Evolutionary conservation across 2,329 filamentous ascomycete genomes (phyloP).

Genomic region (Fusarium guadeloupense): DNA sequence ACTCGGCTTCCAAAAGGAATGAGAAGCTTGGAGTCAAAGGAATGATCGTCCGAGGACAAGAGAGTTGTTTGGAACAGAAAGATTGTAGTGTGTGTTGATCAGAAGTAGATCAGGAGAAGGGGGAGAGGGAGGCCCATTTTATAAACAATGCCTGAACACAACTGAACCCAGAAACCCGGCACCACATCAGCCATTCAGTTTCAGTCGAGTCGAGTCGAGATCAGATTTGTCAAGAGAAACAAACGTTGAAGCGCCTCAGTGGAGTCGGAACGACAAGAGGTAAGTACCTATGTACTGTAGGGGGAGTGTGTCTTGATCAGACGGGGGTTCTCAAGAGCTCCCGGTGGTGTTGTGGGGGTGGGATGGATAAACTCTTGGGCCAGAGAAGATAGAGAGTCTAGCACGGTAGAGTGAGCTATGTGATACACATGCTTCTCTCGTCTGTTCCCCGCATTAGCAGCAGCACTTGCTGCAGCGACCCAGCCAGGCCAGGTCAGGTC

Average conservation of each 20-base stretch:
- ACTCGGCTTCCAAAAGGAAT: conserved; percentile 46
- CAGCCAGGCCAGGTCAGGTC: too few species aligned
- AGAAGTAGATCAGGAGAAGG: conserved; percentile 26
- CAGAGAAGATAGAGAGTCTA: conserved; percentile 2
- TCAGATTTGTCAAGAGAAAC: conserved; percentile 41
- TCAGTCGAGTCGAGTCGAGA: conserved; percentile 13
- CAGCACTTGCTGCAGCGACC: conserved; percentile 15
- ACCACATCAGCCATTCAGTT: not conserved
- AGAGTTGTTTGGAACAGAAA: conserved; percentile 36
- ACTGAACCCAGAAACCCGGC: conserved; percentile 24
- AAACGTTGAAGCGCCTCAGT: conserved; percentile 36
- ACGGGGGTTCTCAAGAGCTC: conserved; percentile 24
- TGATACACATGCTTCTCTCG: conserved; percentile 15
- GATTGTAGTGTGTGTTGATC: conserved; percentile 33
- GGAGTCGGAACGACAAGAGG: conserved; percentile 18
- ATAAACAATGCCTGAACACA: conserved; percentile 36
- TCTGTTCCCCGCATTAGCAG: not conserved
- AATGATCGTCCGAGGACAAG: conserved; percentile 45
- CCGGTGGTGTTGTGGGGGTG: conserved; percentile 32
- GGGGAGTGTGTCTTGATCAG: conserved; percentile 12
- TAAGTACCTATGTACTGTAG: not conserved
- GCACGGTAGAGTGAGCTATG: conserved; percentile 20
- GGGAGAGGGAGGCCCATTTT: conserved; percentile 42
- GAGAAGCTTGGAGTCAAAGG: conserved; percentile 44
- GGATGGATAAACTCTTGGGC: conserved; percentile 8